phyloP scores from a whole-genome alignment of 768 basidiomycete species.

The Hemileccinum rubropunctum region DNA sequence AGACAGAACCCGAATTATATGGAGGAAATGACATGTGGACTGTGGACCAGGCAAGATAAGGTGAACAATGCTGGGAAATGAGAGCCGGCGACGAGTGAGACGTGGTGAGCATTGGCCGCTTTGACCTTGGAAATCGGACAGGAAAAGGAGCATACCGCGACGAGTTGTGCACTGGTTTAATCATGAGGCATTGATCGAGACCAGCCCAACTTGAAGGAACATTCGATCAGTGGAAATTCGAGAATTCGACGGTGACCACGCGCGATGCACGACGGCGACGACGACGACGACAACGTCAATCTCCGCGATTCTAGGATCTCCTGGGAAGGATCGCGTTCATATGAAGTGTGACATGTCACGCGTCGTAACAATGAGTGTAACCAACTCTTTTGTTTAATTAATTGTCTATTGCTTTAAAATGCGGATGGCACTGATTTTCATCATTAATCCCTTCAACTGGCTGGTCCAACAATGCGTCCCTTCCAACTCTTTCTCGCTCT shows the following conservation, averaged over 20 bases:
- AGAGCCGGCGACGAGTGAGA: not conserved
- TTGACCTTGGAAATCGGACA: conserved; percentile 6
- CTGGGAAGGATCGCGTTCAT: not conserved
- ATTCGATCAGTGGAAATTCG: conserved; percentile 1
- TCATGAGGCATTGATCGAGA: conserved; percentile 15
- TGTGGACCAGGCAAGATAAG: conserved; percentile 16
- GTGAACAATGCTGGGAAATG: conserved; percentile 15
- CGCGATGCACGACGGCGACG: conserved; percentile 7
- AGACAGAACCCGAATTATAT: conserved; percentile 13
- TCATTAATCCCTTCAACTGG: conserved; percentile 8
- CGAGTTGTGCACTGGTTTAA: conserved; percentile 13
- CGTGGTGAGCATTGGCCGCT: conserved; percentile 11
- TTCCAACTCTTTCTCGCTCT: not conserved
- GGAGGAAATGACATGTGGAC: conserved; percentile 15
- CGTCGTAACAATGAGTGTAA: not conserved
- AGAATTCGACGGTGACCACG: conserved; percentile 3
- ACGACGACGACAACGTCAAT: conserved; percentile 10
- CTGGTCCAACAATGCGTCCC: conserved; percentile 18
- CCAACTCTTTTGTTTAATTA: too few species aligned
- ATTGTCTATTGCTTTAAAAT: too few species aligned
- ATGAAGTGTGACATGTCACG: not conserved
- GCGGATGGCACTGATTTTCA: too few species aligned
- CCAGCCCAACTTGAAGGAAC: conserved; percentile 3
- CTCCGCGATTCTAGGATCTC: conserved; percentile 8
- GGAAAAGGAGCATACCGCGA: not conserved